Evolutionary conservation across 2,329 filamentous ascomycete species (phyloP), one percentile per base, ranked within the genome.

Genomic region (Xylaria sp.): DNA sequence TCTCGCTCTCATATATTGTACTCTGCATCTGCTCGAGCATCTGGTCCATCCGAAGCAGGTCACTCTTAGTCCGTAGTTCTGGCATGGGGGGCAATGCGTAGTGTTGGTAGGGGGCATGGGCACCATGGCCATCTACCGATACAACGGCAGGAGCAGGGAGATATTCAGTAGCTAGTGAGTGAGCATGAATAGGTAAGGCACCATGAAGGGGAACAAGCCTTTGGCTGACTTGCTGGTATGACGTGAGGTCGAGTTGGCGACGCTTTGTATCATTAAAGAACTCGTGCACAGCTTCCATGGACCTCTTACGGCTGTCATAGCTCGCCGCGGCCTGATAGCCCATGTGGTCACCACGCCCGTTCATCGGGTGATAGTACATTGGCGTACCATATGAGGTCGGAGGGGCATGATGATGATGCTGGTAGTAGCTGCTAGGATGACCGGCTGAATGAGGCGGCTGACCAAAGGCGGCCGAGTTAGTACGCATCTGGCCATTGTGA

Each of bases 1-100:
- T 96, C 77, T 97, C 94, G 72, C 88, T 96, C 77, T 97, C 94
- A 72, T 97, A 97, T 53, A 97, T 91, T 51, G 93, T 97, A 65
- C 89, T 87, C 76, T 97, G 92, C 81, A 97, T 93, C 76, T 97
- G 91, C 76, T 96, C 92, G 58, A 99, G 84, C 74, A 97, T 90
- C 71, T 92, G 89, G 74, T 97, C 94, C 70, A 97, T 92, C 73
- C 96, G 92, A 73, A 96, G 80, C 49, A 99, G 81, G 73, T 99
- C 94, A 73, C 86, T 92, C 82, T 97, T 96, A 53, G 92, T 97
- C 71, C 93, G 87, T 58, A 95, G 82, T 69, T 92, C 95, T 52
- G 87, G 86, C 79, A 96, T 91, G 8, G 92, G 86, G 57, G 94
- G 91, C 60, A 97, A 81, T 63, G 91, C 91, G 77, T 97, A 96